These are phyloP conservation scores for Ophiostoma populinum DNA, from an alignment of 2,329 filamentous ascomycete genomes.

Conservation along the genomic window DNA sequence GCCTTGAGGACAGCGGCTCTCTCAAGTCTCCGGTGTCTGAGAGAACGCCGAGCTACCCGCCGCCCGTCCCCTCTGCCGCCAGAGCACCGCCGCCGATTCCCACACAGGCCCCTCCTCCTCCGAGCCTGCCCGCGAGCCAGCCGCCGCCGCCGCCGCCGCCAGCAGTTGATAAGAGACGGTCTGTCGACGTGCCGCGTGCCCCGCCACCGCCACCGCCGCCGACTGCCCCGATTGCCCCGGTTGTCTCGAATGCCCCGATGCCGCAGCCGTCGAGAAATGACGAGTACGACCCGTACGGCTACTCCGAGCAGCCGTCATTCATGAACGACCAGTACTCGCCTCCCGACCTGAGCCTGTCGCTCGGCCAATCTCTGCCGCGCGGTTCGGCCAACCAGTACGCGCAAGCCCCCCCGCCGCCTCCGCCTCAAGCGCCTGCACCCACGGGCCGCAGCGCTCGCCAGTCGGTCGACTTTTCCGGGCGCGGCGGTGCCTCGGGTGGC, in stretches of 20 bases:
- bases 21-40: slow-evolving; percentile 36
- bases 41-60: slow-evolving; percentile 27
- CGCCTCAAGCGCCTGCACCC: slow-evolving; percentile 15
- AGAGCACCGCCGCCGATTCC: slow-evolving; percentile 49
- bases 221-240: slow-evolving; percentile 28
- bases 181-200: slow-evolving; percentile 52
- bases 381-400: slow-evolving; percentile 1
- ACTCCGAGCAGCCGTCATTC: slow-evolving; percentile 23
- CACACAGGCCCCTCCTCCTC: slow-evolving; percentile 24
- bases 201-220: slow-evolving; percentile 49
- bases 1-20: slow-evolving; percentile 50
- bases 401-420: slow-evolving; percentile 15
- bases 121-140: slow-evolving; percentile 7
- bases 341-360: slow-evolving; percentile 17
- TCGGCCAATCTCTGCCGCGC: slow-evolving; percentile 11
- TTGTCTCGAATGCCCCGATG: slow-evolving; percentile 30
- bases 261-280: slow-evolving; percentile 32
- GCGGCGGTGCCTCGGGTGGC: slow-evolving; percentile 19
- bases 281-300: slow-evolving; percentile 53
- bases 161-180: slow-evolving; percentile 36
- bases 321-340: slow-evolving; percentile 32
- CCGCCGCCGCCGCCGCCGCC: slow-evolving; percentile 23
- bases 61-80: slow-evolving; percentile 42
- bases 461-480: slow-evolving; percentile 46
- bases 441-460: slow-evolving; percentile 27